phyloP scores from a whole-genome alignment of 2,329 filamentous ascomycete species.

The Claviceps quebecensis region DNA sequence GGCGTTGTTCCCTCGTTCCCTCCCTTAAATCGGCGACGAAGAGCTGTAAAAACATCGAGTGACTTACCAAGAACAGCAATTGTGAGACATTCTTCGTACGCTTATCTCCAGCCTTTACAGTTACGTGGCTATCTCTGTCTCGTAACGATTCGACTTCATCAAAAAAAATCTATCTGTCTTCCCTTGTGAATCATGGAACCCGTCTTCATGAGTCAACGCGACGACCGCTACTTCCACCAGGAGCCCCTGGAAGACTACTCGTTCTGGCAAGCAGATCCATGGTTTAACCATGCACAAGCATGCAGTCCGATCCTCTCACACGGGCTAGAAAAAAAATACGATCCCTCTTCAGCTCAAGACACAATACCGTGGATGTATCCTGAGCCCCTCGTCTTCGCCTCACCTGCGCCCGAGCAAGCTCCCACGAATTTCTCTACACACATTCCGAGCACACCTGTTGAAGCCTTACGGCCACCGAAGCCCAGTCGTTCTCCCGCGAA shows the following conservation, averaged over 20 bases:
- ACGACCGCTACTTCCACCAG: not conserved
- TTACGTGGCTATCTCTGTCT: not conserved
- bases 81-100: not conserved
- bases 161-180: too few relatives aligned
- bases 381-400: not conserved
- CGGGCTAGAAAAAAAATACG: not conserved
- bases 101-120: not conserved
- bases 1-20: not conserved
- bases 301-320: not conserved
- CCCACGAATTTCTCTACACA: not conserved
- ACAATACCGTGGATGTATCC: not conserved
- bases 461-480: not conserved
- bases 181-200: not conserved
- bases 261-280: not conserved
- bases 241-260: not conserved
- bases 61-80: too few relatives aligned
- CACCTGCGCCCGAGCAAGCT: not conserved
- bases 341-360: not conserved
- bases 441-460: not conserved
- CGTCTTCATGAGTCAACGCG: not conserved
- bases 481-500: not conserved
- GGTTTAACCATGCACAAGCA: not conserved
- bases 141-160: too few relatives aligned
- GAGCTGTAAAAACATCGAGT: not conserved
- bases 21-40: not conserved